Evolutionary conservation across 225 moss, liverwort and hornwort genomes (phyloP), one percentile per base, ranked within the genome.

Genomic region (Asterella californica): DNA sequence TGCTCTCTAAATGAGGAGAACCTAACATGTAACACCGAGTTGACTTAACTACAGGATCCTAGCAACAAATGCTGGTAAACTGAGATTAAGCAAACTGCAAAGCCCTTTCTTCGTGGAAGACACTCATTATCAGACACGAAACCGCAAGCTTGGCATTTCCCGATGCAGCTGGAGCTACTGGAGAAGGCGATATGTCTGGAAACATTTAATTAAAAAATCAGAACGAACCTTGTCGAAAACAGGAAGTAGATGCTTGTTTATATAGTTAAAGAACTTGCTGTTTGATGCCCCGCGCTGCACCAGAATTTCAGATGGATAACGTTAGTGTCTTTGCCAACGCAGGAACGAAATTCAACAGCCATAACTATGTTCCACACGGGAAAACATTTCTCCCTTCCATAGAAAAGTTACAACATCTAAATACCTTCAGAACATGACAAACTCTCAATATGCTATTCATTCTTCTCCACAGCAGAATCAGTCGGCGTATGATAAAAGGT

Each of bases 181-280:
- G 42, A 42, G 42, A 42, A 42, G 42, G 42, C 42, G 42, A 42
- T 7, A 42, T 19, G 27, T n/a, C 29, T 34, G 36, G 6, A 36
- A 52, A 12, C 30, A 50, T 50, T 10, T 19, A 38, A 57, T 42
- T 42, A 42, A 7, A 42, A 42, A 3, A 3, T 3, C 3, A 76
- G 68, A 78, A 54, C 54, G 65, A 81, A 96, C 96, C 93, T 93
- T 90, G 59, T 94, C 96, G 86, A 94, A 97, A 19, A 97, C 96
- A 8, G 96, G 94, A 78, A 97, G 94, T 68, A 97, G 83, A 76
- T 97, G 96, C 76, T 97, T 97, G 94, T 94, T 97, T 85, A 97
- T 97, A 71, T 94, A 97, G 68, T 89, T 94, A 57, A 97, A 76
- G 76, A 97, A 97, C 89, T 94, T 97, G 93, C 93, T 90, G 79